Evolutionary conservation across 495 filamentous ascomycete genomes (phyloP).

Genomic region (Gamarada debralockiae): DNA sequence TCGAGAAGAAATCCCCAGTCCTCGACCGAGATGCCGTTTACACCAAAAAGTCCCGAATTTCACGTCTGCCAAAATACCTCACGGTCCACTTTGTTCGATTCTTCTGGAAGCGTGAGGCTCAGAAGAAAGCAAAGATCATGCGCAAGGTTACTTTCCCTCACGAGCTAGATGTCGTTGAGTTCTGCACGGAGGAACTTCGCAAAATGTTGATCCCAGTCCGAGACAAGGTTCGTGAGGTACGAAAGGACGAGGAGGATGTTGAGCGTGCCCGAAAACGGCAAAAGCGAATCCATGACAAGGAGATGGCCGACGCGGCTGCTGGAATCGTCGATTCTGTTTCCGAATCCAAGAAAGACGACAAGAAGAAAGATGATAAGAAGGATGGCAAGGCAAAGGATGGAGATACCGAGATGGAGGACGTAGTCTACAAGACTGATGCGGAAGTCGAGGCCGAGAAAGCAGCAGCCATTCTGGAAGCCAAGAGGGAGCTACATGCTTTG

Average conservation of each 20-base stretch:
- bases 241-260: conserved; percentile 90
- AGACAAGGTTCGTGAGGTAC: conserved; percentile 91
- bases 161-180: conserved; percentile 91
- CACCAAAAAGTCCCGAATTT: conserved; percentile 84
- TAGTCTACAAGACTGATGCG: conserved; percentile 86
- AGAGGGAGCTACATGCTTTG: conserved; percentile 77
- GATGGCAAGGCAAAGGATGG: conserved; percentile 27
- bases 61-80: conserved; percentile 88
- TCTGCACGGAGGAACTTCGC: conserved; percentile 85
- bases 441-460: conserved; percentile 82
- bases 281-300: conserved; percentile 65
- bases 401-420: conserved; percentile 68
- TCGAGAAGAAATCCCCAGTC: conserved; percentile 80
- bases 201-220: conserved; percentile 82
- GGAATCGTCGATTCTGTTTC: conserved; percentile 25
- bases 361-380: conserved; percentile 33
- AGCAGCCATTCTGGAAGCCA: conserved; percentile 66
- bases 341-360: conserved; percentile 35
- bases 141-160: conserved; percentile 94
- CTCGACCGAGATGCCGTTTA: conserved; percentile 78
- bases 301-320: conserved; percentile 46
- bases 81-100: conserved; percentile 98
- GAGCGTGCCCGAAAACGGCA: conserved; percentile 84
- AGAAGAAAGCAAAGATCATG: conserved; percentile 99
- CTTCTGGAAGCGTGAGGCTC: conserved; percentile 89